phyloP scores from a whole-genome alignment of 768 basidiomycete species.

The Hypholoma sublateritium region DNA sequence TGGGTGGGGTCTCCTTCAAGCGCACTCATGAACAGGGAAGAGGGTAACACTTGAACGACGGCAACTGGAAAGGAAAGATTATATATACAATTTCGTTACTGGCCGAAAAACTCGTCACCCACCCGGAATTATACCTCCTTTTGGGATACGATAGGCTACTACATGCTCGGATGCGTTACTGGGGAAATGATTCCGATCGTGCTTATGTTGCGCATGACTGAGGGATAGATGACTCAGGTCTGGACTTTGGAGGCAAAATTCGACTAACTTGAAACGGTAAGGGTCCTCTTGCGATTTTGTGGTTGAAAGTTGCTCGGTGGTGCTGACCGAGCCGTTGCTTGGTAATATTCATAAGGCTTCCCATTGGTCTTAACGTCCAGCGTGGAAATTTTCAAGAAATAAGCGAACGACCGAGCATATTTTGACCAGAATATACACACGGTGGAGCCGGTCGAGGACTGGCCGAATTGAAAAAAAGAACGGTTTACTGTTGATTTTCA shows the following conservation, averaged over 20 bases:
- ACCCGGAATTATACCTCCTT: not conserved
- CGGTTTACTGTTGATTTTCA: too few relatives aligned
- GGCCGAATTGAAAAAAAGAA: too few relatives aligned
- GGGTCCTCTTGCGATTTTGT: too few relatives aligned
- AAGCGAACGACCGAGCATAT: too few relatives aligned
- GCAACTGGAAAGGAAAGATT: not conserved
- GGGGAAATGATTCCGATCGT: not conserved
- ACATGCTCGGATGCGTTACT: not conserved
- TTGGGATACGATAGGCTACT: not conserved
- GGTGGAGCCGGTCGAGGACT: too few relatives aligned
- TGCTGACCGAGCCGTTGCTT: too few relatives aligned
- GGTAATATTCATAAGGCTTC: too few relatives aligned
- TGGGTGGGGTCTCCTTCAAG: not conserved
- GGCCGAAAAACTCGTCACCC: too few relatives aligned
- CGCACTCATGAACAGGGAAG: not conserved
- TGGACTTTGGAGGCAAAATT: not conserved
- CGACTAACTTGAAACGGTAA: not conserved
- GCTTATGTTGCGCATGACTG: not conserved
- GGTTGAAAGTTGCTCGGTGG: too few relatives aligned
- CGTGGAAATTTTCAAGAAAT: too few relatives aligned
- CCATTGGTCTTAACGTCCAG: too few relatives aligned
- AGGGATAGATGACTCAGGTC: not conserved
- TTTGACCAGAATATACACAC: too few relatives aligned
- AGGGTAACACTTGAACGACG: not conserved
- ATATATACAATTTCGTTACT: not conserved